Conservation (phyloP, 345 rosid species). For the Gossypium australe region DNA sequence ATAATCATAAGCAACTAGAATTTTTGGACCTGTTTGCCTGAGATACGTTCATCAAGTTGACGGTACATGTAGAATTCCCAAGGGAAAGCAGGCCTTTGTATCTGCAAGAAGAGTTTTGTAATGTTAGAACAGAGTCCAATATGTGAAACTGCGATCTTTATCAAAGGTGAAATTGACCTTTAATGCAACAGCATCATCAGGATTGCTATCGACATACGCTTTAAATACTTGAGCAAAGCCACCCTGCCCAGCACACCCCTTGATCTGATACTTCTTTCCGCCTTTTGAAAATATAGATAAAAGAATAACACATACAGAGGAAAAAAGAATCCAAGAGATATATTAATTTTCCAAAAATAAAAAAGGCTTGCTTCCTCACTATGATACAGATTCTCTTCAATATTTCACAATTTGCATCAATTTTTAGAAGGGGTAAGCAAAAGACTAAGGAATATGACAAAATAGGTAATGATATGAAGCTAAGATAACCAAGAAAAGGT, state of each 20-base stretch:
- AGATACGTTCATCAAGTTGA: conserved; percentile 74
- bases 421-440: neutral
- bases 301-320: neutral
- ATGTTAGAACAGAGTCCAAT: neutral
- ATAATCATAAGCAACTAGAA: conserved; percentile 10
- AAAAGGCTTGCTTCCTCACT: neutral
- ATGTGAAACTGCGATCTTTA: neutral
- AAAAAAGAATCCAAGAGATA: neutral
- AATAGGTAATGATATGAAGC: neutral
- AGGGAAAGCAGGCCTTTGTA: conserved; percentile 89
- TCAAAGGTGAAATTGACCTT: conserved; percentile 39
- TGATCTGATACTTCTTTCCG: conserved; percentile 83
- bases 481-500: neutral
- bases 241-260: conserved; percentile 97
- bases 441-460: neutral
- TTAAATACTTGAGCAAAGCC: conserved; percentile 88
- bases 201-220: conserved; percentile 56
- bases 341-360: neutral
- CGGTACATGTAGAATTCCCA: conserved; percentile 98
- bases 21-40: conserved; percentile 48
- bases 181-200: conserved; percentile 79
- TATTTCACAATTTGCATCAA: neutral
- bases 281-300: conserved; percentile 36
- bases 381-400: neutral
- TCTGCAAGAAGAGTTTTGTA: conserved; percentile 39